A percentile compares a stretch with the other conserved stretches of the same genome.
Evolutionary conservation across 306 rosid genomes (phyloP).

Genomic region (Citrullus colocynthis): DNA sequence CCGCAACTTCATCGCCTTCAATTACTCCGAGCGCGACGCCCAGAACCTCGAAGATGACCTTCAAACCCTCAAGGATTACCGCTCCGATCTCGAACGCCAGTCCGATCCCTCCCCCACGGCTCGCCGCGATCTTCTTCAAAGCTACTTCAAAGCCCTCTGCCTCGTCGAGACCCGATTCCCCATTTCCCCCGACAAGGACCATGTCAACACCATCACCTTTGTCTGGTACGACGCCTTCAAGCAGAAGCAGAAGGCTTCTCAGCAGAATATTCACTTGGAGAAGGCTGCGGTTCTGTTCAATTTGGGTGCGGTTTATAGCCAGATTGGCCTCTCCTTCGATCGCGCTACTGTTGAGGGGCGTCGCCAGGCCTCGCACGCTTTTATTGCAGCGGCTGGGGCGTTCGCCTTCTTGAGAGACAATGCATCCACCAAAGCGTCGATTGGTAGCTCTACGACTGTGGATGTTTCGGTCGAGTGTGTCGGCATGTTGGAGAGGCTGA

Average conservation of each 20-base stretch:
- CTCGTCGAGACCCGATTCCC: conserved; percentile 94
- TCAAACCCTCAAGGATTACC: conserved; percentile 71
- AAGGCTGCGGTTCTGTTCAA: conserved; percentile 82
- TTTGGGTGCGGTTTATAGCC: conserved; percentile 81
- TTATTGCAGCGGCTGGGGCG: conserved; percentile 77
- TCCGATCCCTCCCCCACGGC: conserved; percentile 73
- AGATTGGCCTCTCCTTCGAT: conserved; percentile 73
- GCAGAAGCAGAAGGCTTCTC: conserved; percentile 70
- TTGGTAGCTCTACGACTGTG: conserved; percentile 65
- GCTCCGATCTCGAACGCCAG: conserved; percentile 74
- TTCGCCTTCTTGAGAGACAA: conserved; percentile 59
- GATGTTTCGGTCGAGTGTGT: conserved; percentile 76
- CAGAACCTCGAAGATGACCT: conserved; percentile 91
- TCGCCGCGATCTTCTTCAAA: conserved; percentile 79
- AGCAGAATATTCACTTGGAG: conserved; percentile 91
- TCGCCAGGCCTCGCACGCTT: conserved; percentile 67
- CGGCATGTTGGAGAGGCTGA: conserved; percentile 86
- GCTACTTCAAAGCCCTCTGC: conserved; percentile 69
- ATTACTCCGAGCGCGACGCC: conserved; percentile 97
- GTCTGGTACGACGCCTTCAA: conserved; percentile 90
- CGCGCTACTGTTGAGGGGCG: conserved; percentile 76
- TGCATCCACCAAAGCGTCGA: conserved; percentile 68
- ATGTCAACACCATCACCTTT: conserved; percentile 62
- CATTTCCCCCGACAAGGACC: conserved; percentile 73
- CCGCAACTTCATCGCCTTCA: conserved; percentile 71